phyloP scores from a whole-genome alignment of 2,329 filamentous ascomycete species.

The Tolypocladium tundrense region DNA sequence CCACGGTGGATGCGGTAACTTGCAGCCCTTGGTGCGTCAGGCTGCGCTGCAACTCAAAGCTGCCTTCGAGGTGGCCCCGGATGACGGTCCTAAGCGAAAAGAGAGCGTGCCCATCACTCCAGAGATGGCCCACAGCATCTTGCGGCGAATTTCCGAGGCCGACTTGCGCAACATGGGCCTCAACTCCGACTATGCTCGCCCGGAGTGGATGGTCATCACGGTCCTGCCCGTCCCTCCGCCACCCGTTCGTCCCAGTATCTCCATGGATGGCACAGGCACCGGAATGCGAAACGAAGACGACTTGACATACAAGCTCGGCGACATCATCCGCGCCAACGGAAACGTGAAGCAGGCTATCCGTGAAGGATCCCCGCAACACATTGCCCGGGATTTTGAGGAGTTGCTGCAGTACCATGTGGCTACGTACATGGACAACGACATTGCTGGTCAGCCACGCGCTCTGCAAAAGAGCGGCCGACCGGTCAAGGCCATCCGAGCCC shows the following conservation, averaged over 20 bases:
- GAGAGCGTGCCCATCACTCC: constrained; percentile 79
- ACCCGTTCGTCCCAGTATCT: constrained; percentile 91
- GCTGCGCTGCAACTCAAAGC: constrained; percentile 75
- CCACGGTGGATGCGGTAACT: constrained; percentile 90
- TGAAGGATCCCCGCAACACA: constrained; percentile 85
- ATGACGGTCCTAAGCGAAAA: constrained; percentile 62
- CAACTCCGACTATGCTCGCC: constrained; percentile 88
- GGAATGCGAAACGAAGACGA: constrained; percentile 96
- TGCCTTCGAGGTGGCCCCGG: constrained; percentile 51
- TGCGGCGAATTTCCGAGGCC: constrained; percentile 71
- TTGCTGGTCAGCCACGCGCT: constrained; percentile 87
- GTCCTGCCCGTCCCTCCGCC: constrained; percentile 92
- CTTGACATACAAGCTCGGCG: constrained; percentile 96
- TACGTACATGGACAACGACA: constrained; percentile 99
- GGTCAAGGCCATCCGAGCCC: constrained; percentile 91
- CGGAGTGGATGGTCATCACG: constrained; percentile 97
- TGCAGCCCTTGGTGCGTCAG: constrained; percentile 79
- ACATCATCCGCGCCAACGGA: constrained; percentile 95
- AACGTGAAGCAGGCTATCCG: constrained; percentile 86
- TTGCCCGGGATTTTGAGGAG: constrained; percentile 81
- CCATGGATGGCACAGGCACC: constrained; percentile 86
- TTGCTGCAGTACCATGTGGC: constrained; percentile 96
- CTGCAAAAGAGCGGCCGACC: constrained; percentile 95
- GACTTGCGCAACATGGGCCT: constrained; percentile 82
- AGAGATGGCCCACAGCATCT: constrained; percentile 73